phyloP scores from a whole-genome alignment of 1,139 yeast species.

The Magnusiomyces suaveolens region DNA sequence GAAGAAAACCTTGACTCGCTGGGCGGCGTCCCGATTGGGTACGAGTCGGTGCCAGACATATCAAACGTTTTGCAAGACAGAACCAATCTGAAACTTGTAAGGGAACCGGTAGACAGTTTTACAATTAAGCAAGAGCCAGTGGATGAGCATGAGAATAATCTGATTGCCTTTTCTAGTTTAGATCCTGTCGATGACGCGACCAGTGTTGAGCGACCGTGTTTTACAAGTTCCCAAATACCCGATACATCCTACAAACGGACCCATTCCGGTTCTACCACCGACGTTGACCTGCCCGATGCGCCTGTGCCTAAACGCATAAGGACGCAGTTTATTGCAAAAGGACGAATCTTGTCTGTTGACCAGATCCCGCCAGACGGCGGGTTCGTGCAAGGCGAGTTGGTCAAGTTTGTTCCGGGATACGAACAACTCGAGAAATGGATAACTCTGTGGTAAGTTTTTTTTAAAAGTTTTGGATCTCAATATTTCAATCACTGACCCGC shows the following conservation, averaged over 20 bases:
- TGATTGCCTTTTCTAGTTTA: background rate
- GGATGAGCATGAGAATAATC: background rate
- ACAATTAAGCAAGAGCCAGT: background rate
- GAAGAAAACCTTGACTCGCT: background rate
- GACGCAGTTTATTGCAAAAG: background rate
- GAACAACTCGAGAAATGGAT: background rate
- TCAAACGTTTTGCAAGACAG: background rate
- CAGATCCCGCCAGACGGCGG: background rate
- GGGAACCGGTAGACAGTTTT: background rate
- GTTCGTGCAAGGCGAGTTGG: background rate
- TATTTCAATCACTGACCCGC: background rate
- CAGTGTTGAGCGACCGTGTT: no score
- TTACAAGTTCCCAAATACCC: background rate
- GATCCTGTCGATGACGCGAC: background rate
- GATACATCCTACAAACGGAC: background rate
- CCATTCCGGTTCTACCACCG: no score
- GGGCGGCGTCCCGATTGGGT: background rate
- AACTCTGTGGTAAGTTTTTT: background rate
- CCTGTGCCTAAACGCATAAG: background rate
- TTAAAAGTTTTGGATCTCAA: background rate
- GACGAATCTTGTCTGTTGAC: background rate
- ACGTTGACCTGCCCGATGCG: background rate
- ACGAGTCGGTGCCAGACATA: background rate
- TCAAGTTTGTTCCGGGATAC: background rate
- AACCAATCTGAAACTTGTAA: background rate